These are phyloP conservation scores for Metschnikowia matae DNA, from an alignment of 805 yeast genomes.

Conservation along the genomic window DNA sequence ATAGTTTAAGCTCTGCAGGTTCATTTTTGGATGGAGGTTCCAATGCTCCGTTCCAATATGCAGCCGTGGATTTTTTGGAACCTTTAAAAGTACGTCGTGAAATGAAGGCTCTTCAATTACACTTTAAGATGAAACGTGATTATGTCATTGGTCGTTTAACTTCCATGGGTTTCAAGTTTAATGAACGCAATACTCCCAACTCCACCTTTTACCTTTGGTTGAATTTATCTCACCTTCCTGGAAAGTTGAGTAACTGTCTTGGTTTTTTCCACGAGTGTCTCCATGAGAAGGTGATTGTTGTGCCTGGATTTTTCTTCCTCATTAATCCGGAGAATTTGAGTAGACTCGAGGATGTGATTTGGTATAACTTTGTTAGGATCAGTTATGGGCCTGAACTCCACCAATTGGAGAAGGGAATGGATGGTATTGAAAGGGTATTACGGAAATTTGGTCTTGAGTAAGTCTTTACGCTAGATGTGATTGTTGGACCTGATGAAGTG, in stretches of 20 bases:
- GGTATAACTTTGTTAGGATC: slow-evolving; percentile 56
- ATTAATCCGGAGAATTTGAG: slow-evolving; percentile 51
- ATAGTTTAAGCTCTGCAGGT: slow-evolving; percentile 54
- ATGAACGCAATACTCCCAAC: slow-evolving; percentile 43
- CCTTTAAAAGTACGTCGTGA: slow-evolving; percentile 49
- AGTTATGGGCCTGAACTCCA: slow-evolving; percentile 58
- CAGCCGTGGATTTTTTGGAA: slow-evolving; percentile 51
- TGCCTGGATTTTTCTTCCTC: slow-evolving; percentile 61
- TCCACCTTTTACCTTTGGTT: slow-evolving; percentile 61
- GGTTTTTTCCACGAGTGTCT: slow-evolving; percentile 63
- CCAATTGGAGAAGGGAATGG: slow-evolving; percentile 52
- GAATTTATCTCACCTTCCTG: slow-evolving; percentile 51
- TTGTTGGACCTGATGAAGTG: too few relatives aligned
- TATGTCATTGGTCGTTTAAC: slow-evolving; percentile 46
- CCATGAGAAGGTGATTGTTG: slow-evolving; percentile 56
- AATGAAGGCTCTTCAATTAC: slow-evolving; percentile 55
- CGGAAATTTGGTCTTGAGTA: slow-evolving; percentile 27
- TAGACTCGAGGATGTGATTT: slow-evolving; percentile 49
- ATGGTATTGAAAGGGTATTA: slow-evolving; percentile 51
- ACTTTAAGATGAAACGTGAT: slow-evolving; percentile 55
- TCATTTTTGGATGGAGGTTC: slow-evolving; percentile 60
- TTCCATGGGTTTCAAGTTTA: slow-evolving; percentile 52
- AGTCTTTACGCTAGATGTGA: too few relatives aligned
- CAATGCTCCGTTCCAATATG: slow-evolving; percentile 58
- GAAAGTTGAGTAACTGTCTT: slow-evolving; percentile 51